These are phyloP conservation scores for Phialocephala subalpina DNA, from an alignment of 2,329 filamentous ascomycete species.

Conservation along the genomic window DNA sequence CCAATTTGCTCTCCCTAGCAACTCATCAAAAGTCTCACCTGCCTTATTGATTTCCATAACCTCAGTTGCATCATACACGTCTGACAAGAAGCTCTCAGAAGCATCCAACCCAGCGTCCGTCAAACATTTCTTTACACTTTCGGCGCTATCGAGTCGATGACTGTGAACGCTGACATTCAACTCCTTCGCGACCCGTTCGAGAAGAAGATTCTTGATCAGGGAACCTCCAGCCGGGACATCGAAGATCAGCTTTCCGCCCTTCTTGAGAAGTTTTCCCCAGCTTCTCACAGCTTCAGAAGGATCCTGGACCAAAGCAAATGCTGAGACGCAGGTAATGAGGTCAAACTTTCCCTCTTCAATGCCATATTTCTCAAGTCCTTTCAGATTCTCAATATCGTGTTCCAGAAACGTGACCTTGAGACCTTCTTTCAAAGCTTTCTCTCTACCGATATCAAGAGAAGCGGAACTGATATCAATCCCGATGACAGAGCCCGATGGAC, in stretches of 20 bases:
- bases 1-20: constrained; percentile 18
- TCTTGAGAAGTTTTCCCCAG: constrained; percentile 31
- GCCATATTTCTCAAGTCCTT: constrained; percentile 17
- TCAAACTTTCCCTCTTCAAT: constrained; percentile 25
- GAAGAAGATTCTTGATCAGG: constrained; percentile 18
- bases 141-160: constrained; percentile 14
- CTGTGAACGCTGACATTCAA: constrained; percentile 18
- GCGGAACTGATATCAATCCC: constrained; percentile 29
- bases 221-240: constrained; percentile 27
- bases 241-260: constrained; percentile 28
- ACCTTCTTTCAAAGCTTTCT: constrained; percentile 19
- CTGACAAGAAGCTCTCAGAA: constrained; percentile 22
- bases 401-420: constrained; percentile 22
- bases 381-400: constrained; percentile 25
- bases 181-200: constrained; percentile 24
- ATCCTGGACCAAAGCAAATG: constrained; percentile 26
- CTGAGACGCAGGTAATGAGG: constrained; percentile 27
- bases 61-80: constrained; percentile 17
- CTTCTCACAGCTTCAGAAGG: constrained; percentile 21
- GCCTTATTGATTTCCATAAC: constrained; percentile 20
- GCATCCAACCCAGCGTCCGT: constrained; percentile 28
- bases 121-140: constrained; percentile 20
- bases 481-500: constrained; percentile 24
- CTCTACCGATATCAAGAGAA: constrained; percentile 22
- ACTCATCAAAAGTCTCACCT: constrained; percentile 25